Conservation (phyloP, 331 rosid species). For the Rosa hybrid region DNA sequence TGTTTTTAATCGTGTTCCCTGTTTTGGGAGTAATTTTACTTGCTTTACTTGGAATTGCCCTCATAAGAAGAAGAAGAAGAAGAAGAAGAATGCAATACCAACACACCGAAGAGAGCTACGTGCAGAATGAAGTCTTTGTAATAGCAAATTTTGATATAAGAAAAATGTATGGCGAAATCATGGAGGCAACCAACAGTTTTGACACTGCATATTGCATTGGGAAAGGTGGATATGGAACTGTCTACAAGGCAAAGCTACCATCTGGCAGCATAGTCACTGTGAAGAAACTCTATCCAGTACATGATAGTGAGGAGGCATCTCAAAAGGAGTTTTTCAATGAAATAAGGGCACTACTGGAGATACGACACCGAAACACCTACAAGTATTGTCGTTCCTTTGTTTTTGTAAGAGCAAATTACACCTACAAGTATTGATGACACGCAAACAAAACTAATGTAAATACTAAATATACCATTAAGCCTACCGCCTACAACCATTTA, state of each 20-base stretch:
- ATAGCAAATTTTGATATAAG: slow-evolving; percentile 23
- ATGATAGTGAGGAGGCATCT: neutral
- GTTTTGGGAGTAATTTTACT: slow-evolving; percentile 11
- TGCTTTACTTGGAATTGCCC: neutral
- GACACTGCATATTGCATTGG: slow-evolving; percentile 35
- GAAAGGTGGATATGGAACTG: slow-evolving; percentile 44
- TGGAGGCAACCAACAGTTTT: slow-evolving; percentile 34
- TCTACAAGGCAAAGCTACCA: slow-evolving; percentile 39
- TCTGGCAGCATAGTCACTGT: slow-evolving; percentile 27
- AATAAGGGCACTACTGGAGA: slow-evolving; percentile 4
- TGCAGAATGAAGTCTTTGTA: slow-evolving; percentile 3
- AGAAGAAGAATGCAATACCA: neutral
- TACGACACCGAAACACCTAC: slow-evolving; percentile 12
- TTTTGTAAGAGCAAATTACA: neutral
- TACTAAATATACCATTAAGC: too few species aligned
- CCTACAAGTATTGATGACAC: neutral
- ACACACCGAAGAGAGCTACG: neutral
- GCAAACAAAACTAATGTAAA: neutral
- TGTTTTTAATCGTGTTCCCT: slow-evolving; percentile 10
- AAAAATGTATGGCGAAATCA: slow-evolving; percentile 29
- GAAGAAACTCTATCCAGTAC: slow-evolving; percentile 40
- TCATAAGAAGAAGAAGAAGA: neutral
- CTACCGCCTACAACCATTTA: neutral
- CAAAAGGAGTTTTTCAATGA: slow-evolving; percentile 8
- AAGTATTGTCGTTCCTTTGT: neutral